Conservation (phyloP, 2,329 filamentous ascomycete genomes). For the Apiospora phragmitis region DNA sequence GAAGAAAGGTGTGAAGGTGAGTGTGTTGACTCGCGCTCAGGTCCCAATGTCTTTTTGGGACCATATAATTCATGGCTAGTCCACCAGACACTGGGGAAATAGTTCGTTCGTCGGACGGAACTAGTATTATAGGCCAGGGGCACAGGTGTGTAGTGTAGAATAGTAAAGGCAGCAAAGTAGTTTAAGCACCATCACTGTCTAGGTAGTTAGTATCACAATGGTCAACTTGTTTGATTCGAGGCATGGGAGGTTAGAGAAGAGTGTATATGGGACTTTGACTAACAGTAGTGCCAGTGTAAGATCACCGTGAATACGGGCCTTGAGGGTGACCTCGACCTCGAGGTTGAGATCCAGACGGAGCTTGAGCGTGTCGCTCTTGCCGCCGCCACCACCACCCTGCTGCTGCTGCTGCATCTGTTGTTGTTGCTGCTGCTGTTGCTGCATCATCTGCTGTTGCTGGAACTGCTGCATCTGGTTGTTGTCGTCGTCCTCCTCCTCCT, state of each 20-base stretch:
- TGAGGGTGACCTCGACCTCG: slow-evolving; percentile 82
- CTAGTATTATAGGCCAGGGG: slow-evolving; percentile 3
- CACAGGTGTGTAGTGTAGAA: background rate
- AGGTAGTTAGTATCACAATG: background rate
- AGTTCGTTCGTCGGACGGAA: background rate
- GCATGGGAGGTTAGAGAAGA: no score
- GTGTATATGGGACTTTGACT: slow-evolving; percentile 22
- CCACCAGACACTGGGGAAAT: background rate
- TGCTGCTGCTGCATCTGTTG: slow-evolving; percentile 34
- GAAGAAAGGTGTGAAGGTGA: background rate
- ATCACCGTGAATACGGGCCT: slow-evolving; percentile 84
- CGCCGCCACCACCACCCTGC: slow-evolving; percentile 11
- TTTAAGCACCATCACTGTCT: slow-evolving; percentile 10
- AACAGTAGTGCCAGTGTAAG: slow-evolving; percentile 71
- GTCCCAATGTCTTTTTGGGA: background rate
- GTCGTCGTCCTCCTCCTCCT: slow-evolving; percentile 11
- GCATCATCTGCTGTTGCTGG: slow-evolving; percentile 18
- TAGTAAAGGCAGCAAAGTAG: background rate
- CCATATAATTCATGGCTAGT: background rate
- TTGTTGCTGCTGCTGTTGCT: slow-evolving; percentile 23
- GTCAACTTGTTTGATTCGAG: background rate
- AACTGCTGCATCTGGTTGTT: slow-evolving; percentile 28
- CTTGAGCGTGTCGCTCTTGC: slow-evolving; percentile 60
- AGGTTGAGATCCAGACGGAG: slow-evolving; percentile 80
- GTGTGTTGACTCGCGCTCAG: background rate